Conservation (phyloP, 139 green algal genomes). For the Chloropicon primus region DNA sequence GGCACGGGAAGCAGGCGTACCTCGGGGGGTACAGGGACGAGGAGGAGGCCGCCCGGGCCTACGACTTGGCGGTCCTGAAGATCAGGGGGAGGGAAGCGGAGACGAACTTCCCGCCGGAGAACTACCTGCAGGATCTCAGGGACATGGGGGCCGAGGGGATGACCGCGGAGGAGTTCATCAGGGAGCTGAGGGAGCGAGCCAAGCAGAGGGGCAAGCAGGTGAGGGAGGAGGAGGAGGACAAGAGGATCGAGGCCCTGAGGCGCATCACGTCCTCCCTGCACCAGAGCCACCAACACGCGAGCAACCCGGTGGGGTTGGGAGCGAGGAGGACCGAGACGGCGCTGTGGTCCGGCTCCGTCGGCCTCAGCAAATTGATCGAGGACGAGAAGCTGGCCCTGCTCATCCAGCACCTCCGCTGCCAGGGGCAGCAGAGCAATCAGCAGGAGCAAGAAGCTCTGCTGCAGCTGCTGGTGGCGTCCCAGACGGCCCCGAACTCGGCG, state of each 20-base stretch:
- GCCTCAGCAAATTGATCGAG: too few species aligned
- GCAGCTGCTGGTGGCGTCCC: too few species aligned
- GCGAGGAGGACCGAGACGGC: too few species aligned
- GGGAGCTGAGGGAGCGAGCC: neutral
- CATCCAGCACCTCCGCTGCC: too few species aligned
- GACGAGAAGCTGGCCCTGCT: too few species aligned
- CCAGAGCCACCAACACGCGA: too few species aligned
- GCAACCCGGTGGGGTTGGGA: too few species aligned
- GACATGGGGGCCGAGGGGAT: neutral
- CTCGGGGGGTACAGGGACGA: neutral
- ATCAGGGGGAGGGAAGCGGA: neutral
- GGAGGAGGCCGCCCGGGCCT: conserved; percentile 2
- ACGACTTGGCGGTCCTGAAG: conserved; percentile 1
- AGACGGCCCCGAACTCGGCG: too few species aligned
- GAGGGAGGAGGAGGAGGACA: neutral
- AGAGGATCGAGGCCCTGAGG: neutral
- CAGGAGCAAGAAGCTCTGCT: too few species aligned
- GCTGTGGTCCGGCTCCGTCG: too few species aligned
- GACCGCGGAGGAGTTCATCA: neutral
- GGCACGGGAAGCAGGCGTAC: conserved; percentile 3
- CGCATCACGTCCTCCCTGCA: too few species aligned
- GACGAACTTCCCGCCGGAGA: neutral
- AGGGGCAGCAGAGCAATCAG: too few species aligned
- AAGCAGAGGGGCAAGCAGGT: neutral
- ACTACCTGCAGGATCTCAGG: neutral